Base-by-base conservation (phyloP, 306 rosid genomes). In the Castanea sativa region DNA sequence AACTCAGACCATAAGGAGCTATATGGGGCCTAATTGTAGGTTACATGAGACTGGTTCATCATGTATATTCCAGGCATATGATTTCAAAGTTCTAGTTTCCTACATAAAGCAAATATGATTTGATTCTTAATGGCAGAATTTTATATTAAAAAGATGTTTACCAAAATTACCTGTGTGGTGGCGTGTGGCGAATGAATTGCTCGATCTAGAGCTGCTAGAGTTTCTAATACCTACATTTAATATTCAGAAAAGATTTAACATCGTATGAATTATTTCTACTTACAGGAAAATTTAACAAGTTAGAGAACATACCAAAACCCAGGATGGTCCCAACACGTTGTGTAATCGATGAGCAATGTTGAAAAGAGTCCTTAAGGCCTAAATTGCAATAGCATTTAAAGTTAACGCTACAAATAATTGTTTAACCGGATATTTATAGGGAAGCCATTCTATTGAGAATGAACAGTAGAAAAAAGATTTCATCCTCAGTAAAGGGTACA, bases 351-450 rank as follows among this genome's bases (percentile, higher is more conserved):
- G 99, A 77, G 99, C 97, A 80, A 92, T 90, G 88, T 94, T 94
- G 93, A 94, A 94, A 68, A 94, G 94, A 73, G 99, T 94, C 88
- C 99, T 91, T 81, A 94, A 89, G 76, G 99, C 99, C 99, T 94
- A 83, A 83, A 83, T 78, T 53, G 82, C 29, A 80, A 77, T 70
- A 86, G 73, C 59, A 86, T 52, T 67, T 73, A 65, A 38, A 61
- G 74, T 53, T 43, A 65, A 53, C 78, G 49, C 73, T 51, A 41
- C 74, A 65, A 79, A 75, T 73, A 59, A 21, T 57, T 21, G 55
- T 9, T 67, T 72, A 61, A 73, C 56, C 76, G 72, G 79, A 84
- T 55, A 68, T 51, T 77, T 76, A n/a, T 4, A 55, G 74, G 23
- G 53, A 52, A 80, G 43, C 16, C 77, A 81, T 35, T 11, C 57